These are phyloP conservation scores for Colletotrichum echinochloae DNA, from an alignment of 2,329 filamentous ascomycete genomes.

Conservation along the genomic window DNA sequence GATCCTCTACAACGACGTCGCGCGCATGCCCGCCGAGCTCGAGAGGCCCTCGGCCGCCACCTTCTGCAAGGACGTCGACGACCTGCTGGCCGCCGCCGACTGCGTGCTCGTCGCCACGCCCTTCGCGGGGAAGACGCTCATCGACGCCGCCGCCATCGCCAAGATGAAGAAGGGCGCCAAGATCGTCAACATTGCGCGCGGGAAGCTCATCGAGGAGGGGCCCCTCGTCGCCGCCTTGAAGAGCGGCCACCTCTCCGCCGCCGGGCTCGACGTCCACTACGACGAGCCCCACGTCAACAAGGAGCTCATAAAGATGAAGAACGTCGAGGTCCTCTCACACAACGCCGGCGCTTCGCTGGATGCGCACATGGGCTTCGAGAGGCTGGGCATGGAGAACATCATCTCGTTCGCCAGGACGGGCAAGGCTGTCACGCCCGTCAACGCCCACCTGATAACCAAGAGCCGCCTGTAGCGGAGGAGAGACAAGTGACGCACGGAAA, in stretches of 20 bases:
- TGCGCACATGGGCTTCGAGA: conserved; percentile 36
- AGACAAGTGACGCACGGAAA: no score
- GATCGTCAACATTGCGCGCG: conserved; percentile 78
- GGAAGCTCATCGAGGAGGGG: conserved; percentile 78
- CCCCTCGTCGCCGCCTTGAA: conserved; percentile 76
- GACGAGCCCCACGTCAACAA: conserved; percentile 65
- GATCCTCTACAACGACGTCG: conserved; percentile 69
- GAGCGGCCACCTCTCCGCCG: conserved; percentile 71
- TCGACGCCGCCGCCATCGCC: conserved; percentile 70
- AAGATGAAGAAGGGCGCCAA: conserved; percentile 79
- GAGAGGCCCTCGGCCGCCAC: conserved; percentile 54
- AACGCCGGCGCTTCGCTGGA: conserved; percentile 37
- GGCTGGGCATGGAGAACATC: conserved; percentile 36
- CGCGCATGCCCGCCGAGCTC: conserved; percentile 50
- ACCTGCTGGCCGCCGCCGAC: conserved; percentile 59
- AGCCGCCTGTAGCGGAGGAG: conserved; percentile 23
- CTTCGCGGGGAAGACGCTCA: conserved; percentile 75
- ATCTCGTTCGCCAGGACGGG: conserved; percentile 25
- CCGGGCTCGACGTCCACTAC: conserved; percentile 78
- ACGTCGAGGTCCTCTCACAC: conserved; percentile 36
- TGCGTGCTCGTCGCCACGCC: conserved; percentile 73
- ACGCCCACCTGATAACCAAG: conserved; percentile 35
- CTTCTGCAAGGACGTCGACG: conserved; percentile 47
- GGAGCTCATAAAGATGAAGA: conserved; percentile 35
- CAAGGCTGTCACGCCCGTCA: conserved; percentile 33